phyloP scores from a whole-genome alignment of 805 yeast species.

The Komagataella pastoris region DNA sequence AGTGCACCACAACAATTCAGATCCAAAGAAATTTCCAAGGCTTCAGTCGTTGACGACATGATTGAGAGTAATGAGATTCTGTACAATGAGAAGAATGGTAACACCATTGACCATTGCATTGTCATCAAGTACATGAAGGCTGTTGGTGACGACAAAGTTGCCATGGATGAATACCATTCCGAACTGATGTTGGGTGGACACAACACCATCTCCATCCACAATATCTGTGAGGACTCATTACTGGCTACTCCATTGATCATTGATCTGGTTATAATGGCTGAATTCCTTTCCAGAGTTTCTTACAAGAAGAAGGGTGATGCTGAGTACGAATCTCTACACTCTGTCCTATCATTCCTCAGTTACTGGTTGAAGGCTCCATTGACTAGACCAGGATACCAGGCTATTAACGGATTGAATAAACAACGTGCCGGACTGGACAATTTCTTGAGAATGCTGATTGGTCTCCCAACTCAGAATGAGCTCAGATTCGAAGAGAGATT shows the following conservation, averaged over 20 bases:
- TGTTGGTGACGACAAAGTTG: slow-evolving; percentile 93
- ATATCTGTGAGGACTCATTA: slow-evolving; percentile 92
- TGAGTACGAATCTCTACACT: slow-evolving; percentile 55
- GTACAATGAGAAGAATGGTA: slow-evolving; percentile 70
- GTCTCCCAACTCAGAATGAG: slow-evolving; percentile 82
- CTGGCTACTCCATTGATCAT: slow-evolving; percentile 91
- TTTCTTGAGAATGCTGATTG: slow-evolving; percentile 78
- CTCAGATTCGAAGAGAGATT: slow-evolving; percentile 91
- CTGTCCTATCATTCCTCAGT: slow-evolving; percentile 75
- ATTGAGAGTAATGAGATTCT: slow-evolving; percentile 76
- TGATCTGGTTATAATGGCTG: slow-evolving; percentile 82
- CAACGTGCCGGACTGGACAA: slow-evolving; percentile 90
- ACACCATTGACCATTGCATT: slow-evolving; percentile 81
- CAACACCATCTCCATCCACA: slow-evolving; percentile 86
- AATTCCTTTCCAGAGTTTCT: slow-evolving; percentile 75
- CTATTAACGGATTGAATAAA: slow-evolving; percentile 89
- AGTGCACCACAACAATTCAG: slow-evolving; percentile 87
- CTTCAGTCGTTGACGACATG: slow-evolving; percentile 89
- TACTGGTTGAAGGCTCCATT: slow-evolving; percentile 97
- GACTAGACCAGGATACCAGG: slow-evolving; percentile 79
- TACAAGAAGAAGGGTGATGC: slow-evolving; percentile 46
- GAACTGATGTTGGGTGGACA: slow-evolving; percentile 97
- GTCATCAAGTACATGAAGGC: slow-evolving; percentile 91
- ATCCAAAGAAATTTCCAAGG: slow-evolving; percentile 89
- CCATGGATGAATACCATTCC: slow-evolving; percentile 96